These are phyloP conservation scores for Chlorella sp. DNA, from an alignment of 139 green algal species.

Conservation along the genomic window DNA sequence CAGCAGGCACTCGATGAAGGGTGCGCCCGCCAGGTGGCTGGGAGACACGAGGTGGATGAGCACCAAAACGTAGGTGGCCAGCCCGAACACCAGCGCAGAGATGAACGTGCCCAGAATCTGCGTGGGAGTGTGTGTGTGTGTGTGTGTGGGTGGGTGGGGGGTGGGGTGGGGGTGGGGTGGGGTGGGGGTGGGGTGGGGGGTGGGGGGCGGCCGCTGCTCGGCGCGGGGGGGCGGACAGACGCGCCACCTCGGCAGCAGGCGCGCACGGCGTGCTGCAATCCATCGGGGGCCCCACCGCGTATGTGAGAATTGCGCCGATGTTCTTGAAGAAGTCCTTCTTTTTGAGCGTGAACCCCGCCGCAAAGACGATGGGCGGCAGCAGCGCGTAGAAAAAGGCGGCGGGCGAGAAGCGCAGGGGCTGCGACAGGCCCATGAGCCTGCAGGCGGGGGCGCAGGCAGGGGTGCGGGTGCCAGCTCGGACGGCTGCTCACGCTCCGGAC, in stretches of 20 bases:
- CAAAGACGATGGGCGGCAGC: slow-evolving; percentile 81
- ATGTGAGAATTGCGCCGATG: slow-evolving; percentile 39
- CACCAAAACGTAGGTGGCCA: slow-evolving; percentile 65
- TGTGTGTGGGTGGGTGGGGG: no score
- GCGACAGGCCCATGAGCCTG: slow-evolving; percentile 38
- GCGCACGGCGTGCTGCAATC: no score
- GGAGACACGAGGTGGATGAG: slow-evolving; percentile 45
- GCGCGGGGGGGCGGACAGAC: no score
- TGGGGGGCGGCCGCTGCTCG: no score
- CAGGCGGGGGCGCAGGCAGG: no score
- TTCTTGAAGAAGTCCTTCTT: slow-evolving; percentile 50
- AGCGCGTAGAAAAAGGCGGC: slow-evolving; percentile 64
- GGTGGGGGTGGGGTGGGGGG: no score
- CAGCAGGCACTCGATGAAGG: slow-evolving; percentile 62
- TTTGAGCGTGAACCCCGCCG: slow-evolving; percentile 55
- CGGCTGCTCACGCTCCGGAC: no score
- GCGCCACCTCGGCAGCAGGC: no score
- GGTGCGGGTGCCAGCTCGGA: no score
- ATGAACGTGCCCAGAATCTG: slow-evolving; percentile 64
- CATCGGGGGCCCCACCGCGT: slow-evolving; percentile 15
- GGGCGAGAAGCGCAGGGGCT: slow-evolving; percentile 50
- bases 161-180: no score
- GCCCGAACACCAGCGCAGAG: slow-evolving; percentile 58
- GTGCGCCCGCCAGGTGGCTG: slow-evolving; percentile 38
- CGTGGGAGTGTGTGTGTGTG: no score